These are phyloP conservation scores for Rhodotorula sp. DNA, from an alignment of 1,284 basidiomycete species.

Conservation along the genomic window DNA sequence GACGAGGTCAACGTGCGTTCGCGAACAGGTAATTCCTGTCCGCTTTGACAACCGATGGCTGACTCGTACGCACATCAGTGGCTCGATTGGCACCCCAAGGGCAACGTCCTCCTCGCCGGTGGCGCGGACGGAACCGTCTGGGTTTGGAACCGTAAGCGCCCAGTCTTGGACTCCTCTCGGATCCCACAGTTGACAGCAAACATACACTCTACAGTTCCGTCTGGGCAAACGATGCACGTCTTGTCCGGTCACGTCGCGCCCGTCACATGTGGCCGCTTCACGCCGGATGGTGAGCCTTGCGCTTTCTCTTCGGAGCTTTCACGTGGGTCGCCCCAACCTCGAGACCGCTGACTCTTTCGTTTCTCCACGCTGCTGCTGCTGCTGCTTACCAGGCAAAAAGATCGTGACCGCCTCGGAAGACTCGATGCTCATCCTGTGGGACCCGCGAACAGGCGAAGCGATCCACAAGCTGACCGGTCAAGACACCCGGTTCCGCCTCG, in stretches of 20 bases:
- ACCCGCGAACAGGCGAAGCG: conserved; percentile 74
- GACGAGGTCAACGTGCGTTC: conserved; percentile 85
- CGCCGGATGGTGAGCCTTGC: conserved; percentile 69
- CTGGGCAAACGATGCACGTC: conserved; percentile 90
- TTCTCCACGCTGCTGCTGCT: too few species aligned
- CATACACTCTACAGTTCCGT: conserved; percentile 65
- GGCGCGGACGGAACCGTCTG: conserved; percentile 94
- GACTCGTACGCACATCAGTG: conserved; percentile 58
- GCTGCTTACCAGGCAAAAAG: conserved; percentile 63
- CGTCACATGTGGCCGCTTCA: conserved; percentile 85
- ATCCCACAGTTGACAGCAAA: too few species aligned
- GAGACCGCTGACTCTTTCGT: too few species aligned
- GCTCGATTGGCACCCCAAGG: conserved; percentile 95
- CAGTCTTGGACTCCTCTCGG: background rate
- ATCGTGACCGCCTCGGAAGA: conserved; percentile 84
- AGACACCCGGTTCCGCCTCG: conserved; percentile 73
- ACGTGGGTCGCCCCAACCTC: background rate
- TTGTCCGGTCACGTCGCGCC: conserved; percentile 85
- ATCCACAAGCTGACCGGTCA: conserved; percentile 72
- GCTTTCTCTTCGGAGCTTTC: background rate
- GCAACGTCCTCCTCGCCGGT: conserved; percentile 81
- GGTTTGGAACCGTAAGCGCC: conserved; percentile 82
- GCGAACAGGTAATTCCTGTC: too few species aligned
- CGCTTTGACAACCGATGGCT: background rate
- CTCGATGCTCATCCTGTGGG: conserved; percentile 85